Conservation (phyloP, 306 rosid species). For the Adenanthera pavonina region DNA sequence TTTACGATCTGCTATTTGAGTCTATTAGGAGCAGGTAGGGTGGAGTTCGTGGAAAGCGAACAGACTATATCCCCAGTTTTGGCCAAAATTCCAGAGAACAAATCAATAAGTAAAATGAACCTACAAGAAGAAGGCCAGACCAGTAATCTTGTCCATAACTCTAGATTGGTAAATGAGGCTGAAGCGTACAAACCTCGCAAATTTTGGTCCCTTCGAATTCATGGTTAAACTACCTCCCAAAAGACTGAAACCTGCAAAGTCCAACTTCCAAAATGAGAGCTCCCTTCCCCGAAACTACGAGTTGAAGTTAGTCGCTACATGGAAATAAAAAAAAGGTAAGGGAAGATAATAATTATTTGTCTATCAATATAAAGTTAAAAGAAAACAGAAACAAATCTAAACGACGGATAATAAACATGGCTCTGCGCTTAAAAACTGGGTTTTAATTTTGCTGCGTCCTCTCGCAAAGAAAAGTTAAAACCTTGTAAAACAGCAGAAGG, state of each 20-base stretch:
- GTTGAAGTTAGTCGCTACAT: constrained; percentile 1
- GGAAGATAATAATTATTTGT: not conserved
- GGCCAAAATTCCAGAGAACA: not conserved
- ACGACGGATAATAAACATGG: not conserved
- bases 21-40: not conserved
- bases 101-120: not conserved
- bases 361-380: not conserved
- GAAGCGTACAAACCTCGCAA: constrained; percentile 67
- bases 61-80: not conserved
- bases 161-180: constrained; percentile 22
- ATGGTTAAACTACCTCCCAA: constrained; percentile 40
- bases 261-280: constrained; percentile 25
- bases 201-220: constrained; percentile 47
- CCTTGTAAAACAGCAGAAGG: not conserved
- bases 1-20: not conserved
- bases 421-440: not conserved
- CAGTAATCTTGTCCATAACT: constrained; percentile 7
- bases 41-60: not conserved
- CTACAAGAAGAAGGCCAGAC: not conserved
- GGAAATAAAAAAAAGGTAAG: not conserved
- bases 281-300: not conserved
- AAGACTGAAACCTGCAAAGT: constrained; percentile 38
- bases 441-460: not conserved
- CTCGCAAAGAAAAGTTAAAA: not conserved
- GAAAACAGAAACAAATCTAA: not conserved